Evolutionary conservation across 2,329 filamentous ascomycete species (phyloP).

Genomic region (Xylaria sp.): DNA sequence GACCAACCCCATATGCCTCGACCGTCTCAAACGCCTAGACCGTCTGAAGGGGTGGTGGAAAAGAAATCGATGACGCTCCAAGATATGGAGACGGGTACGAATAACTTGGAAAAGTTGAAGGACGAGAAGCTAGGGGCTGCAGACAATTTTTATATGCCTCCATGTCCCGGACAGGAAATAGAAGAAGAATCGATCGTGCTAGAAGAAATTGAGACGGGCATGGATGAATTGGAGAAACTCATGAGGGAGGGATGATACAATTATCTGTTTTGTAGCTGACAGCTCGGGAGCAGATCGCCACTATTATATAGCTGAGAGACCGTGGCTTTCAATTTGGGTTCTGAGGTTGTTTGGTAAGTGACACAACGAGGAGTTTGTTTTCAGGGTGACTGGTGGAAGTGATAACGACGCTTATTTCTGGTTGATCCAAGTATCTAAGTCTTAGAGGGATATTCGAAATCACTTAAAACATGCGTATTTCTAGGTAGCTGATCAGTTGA

Average conservation of each 20-base stretch:
- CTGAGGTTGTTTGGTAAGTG: not conserved
- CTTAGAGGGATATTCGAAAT: not conserved
- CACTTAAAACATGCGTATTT: not conserved
- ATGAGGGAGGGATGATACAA: not conserved
- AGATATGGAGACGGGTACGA: too few species aligned
- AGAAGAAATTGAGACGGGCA: slow-evolving; percentile 50
- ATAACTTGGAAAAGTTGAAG: too few species aligned
- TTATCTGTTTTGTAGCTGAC: not conserved
- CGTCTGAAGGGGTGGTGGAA: not conserved
- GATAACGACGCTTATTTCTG: not conserved
- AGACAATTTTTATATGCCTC: too few species aligned
- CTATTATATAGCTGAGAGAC: not conserved
- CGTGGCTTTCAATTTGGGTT: not conserved
- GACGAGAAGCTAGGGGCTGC: too few species aligned
- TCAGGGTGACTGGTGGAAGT: not conserved
- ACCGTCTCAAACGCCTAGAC: not conserved
- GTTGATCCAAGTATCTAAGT: slow-evolving; percentile 1
- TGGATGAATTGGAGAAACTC: slow-evolving; percentile 37
- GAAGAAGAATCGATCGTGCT: slow-evolving; percentile 53
- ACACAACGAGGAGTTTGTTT: not conserved
- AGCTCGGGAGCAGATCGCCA: not conserved
- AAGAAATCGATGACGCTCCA: too few species aligned
- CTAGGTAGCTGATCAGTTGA: not conserved
- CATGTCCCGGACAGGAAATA: not conserved
- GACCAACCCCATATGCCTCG: not conserved